phyloP scores from a whole-genome alignment of 164 flowering plant species.

The Euptelea pleiosperma region DNA sequence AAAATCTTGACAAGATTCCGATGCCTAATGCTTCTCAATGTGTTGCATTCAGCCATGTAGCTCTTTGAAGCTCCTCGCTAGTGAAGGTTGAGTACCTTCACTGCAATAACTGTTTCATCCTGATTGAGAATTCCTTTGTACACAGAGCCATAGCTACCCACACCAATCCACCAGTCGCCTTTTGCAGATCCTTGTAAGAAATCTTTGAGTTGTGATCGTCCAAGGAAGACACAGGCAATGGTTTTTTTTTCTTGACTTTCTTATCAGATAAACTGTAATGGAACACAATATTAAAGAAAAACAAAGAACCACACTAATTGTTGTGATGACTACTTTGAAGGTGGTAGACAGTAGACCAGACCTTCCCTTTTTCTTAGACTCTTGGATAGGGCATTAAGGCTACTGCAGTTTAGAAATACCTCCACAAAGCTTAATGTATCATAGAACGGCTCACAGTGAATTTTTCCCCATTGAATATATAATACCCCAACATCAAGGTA shows the following conservation, averaged over 20 bases:
- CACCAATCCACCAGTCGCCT: slow-evolving; percentile 38
- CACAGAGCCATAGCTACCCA: slow-evolving; percentile 36
- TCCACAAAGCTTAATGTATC: slow-evolving; percentile 37
- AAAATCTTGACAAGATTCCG: slow-evolving; percentile 30
- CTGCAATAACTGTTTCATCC: slow-evolving; percentile 22
- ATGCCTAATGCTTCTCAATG: slow-evolving; percentile 31
- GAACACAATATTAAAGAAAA: not conserved
- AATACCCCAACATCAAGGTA: too few species aligned
- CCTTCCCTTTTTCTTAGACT: not conserved
- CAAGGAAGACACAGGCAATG: not conserved
- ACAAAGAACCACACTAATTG: not conserved
- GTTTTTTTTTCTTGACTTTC: not conserved
- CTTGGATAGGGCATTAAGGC: slow-evolving; percentile 19
- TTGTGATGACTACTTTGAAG: slow-evolving; percentile 1
- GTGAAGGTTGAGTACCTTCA: slow-evolving; percentile 35
- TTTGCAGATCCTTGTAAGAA: slow-evolving; percentile 24
- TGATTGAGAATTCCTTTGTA: slow-evolving; percentile 24
- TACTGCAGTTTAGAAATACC: slow-evolving; percentile 23
- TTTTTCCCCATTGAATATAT: too few species aligned
- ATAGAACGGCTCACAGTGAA: too few species aligned
- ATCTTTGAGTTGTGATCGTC: slow-evolving; percentile 7
- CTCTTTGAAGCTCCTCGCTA: slow-evolving; percentile 28
- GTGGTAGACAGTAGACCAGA: too few species aligned
- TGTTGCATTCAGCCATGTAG: slow-evolving; percentile 35
- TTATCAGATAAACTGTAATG: not conserved